These are phyloP conservation scores for Xylariaceae sp. DNA, from an alignment of 2,329 filamentous ascomycete species.

Conservation along the genomic window DNA sequence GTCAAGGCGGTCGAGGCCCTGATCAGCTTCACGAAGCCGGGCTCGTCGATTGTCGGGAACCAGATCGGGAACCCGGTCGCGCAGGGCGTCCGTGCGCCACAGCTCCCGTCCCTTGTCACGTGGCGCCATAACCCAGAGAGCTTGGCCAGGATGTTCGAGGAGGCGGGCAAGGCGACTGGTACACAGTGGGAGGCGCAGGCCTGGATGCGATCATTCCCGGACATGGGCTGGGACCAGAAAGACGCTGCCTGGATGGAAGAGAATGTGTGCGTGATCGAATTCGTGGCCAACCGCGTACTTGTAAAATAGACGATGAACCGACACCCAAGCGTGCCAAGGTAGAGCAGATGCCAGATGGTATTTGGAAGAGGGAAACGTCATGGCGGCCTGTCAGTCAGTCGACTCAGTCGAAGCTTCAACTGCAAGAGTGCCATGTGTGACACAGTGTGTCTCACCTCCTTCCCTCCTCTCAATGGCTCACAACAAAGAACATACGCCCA, in stretches of 20 bases:
- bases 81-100: background rate
- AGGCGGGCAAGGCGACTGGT: constrained; percentile 6
- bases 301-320: too few species aligned
- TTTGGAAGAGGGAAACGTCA: too few species aligned
- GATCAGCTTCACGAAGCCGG: constrained; percentile 9
- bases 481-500: too few species aligned
- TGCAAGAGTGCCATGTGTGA: too few species aligned
- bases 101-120: background rate
- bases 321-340: too few species aligned
- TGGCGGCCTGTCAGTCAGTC: too few species aligned
- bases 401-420: too few species aligned
- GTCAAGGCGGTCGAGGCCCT: constrained; percentile 30
- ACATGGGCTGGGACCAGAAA: constrained; percentile 13
- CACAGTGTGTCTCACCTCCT: too few species aligned
- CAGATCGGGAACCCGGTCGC: constrained; percentile 1
- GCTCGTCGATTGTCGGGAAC: background rate
- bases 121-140: constrained; percentile 6
- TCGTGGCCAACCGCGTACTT: background rate
- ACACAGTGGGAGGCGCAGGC: constrained; percentile 13
- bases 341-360: too few species aligned
- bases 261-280: background rate
- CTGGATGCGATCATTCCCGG: constrained; percentile 7
- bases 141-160: constrained; percentile 11
- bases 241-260: constrained; percentile 10
- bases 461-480: too few species aligned